Conservation (phyloP, 768 basidiomycete species). For the Udeniomyces megalosporus region DNA sequence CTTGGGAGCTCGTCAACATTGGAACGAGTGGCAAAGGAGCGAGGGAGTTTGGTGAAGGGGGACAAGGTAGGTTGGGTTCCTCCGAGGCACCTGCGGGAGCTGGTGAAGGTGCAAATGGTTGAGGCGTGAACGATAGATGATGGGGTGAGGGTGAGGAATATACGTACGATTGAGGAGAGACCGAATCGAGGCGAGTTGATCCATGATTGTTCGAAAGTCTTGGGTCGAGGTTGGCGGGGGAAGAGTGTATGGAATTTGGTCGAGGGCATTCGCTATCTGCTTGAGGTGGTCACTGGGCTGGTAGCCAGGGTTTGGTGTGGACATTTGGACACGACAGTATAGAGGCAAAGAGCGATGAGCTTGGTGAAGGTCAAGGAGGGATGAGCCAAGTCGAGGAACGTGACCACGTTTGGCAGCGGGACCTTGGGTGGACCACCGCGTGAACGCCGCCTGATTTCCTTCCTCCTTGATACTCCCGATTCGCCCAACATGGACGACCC, state of each 20-base stretch:
- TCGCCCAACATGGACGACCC: slow-evolving; percentile 2
- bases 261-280: background rate
- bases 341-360: background rate
- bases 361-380: background rate
- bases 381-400: background rate
- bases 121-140: background rate
- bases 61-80: background rate
- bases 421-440: no score
- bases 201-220: background rate
- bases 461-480: background rate
- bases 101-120: no score
- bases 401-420: background rate
- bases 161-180: background rate
- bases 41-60: background rate
- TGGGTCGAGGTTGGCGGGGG: background rate
- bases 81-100: background rate
- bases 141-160: background rate
- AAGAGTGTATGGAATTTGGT: background rate
- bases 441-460: background rate
- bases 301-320: background rate
- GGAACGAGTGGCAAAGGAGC: background rate
- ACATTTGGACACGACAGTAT: background rate
- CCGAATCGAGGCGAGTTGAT: background rate
- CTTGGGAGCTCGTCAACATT: no score
- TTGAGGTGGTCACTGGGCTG: background rate